Evolutionary conservation across 2,329 filamentous ascomycete genomes (phyloP).

Genomic region (Tolypocladium guangdongense): DNA sequence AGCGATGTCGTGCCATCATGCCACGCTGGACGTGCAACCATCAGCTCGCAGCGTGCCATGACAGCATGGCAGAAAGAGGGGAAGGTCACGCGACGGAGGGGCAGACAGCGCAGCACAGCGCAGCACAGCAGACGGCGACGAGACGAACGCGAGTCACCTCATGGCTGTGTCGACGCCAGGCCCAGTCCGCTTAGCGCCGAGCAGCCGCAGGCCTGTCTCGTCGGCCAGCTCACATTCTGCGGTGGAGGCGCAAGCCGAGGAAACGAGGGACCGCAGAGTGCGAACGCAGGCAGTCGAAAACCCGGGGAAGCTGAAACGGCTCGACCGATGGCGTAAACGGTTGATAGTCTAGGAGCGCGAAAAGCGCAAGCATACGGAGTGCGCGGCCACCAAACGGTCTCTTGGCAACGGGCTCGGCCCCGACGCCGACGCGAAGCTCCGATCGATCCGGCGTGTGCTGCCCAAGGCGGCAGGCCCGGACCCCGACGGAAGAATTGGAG

Average conservation of each 20-base stretch:
- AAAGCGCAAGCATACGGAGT: neutral
- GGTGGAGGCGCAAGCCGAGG: neutral
- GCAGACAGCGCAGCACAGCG: neutral
- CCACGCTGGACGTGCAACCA: neutral
- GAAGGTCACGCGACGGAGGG: neutral
- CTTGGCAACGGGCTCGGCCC: neutral
- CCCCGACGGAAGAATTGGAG: neutral
- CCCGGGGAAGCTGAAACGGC: neutral
- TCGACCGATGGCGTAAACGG: neutral
- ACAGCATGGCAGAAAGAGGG: neutral
- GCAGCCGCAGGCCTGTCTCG: neutral
- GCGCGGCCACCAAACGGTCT: neutral
- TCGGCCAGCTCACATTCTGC: neutral
- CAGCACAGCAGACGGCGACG: neutral
- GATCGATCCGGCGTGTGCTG: neutral
- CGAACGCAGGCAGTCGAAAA: neutral
- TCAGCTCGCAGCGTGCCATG: neutral
- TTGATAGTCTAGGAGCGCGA: neutral
- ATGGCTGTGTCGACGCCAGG: neutral
- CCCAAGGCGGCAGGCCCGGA: neutral
- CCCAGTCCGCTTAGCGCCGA: neutral
- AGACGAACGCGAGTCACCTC: neutral
- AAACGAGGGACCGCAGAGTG: neutral
- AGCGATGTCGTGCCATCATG: neutral
- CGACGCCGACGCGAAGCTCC: neutral